Percentiles rank a stretch among this genome's conserved stretches.
Conservation (phyloP, 1,139 yeast genomes). For the Yamadazyma atlantica region DNA sequence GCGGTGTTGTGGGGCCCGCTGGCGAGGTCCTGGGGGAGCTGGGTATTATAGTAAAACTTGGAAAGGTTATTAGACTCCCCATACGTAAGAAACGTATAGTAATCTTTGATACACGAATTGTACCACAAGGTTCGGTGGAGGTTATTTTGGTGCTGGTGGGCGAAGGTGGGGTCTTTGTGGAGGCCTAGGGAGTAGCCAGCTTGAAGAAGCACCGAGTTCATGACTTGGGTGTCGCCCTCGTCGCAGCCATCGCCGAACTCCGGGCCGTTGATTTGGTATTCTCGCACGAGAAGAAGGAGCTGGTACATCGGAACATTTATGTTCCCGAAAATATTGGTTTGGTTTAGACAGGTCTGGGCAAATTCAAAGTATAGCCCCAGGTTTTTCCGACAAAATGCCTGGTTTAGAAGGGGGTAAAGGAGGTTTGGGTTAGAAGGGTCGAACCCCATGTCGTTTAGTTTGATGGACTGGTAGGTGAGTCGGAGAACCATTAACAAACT, state of each 20-base stretch:
- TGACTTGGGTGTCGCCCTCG: conserved; percentile 39
- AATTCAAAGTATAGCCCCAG: conserved; percentile 48
- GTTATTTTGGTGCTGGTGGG: neutral
- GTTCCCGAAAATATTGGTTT: conserved; percentile 31
- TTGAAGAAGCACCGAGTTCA: conserved; percentile 35
- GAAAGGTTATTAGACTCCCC: conserved; percentile 3
- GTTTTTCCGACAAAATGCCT: too few relatives aligned
- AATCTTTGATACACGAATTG: conserved; percentile 2
- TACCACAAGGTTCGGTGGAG: conserved; percentile 6
- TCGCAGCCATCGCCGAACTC: conserved; percentile 52
- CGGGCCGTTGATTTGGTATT: conserved; percentile 41
- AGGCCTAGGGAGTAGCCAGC: conserved; percentile 45
- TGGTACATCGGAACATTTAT: conserved; percentile 50
- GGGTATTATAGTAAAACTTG: conserved; percentile 1
- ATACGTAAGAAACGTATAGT: neutral
- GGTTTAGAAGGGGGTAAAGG: too few relatives aligned
- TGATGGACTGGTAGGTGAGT: conserved; percentile 18
- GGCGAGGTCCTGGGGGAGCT: neutral
- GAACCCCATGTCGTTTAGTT: neutral
- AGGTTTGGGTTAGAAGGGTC: too few relatives aligned
- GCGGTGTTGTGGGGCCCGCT: neutral
- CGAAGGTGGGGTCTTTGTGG: conserved; percentile 33
- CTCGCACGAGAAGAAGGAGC: conserved; percentile 40
- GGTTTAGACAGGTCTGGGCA: conserved; percentile 35
- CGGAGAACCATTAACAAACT: conserved; percentile 25